Evolutionary conservation across 192 early-diverging fungal genomes (phyloP).

Genomic region (Geosiphon pyriformis): DNA sequence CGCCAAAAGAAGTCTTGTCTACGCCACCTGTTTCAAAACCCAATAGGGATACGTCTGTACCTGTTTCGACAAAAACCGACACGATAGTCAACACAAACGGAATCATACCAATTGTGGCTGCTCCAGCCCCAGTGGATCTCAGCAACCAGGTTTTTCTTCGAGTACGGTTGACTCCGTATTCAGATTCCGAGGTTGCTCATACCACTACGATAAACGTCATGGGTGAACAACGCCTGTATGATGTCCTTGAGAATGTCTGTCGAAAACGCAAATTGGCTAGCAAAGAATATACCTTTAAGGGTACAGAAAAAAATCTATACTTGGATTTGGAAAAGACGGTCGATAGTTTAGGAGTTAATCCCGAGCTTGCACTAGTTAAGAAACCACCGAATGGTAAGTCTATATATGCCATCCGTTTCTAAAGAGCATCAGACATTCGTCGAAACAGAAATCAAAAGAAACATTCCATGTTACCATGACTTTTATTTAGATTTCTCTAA

Average conservation of each 20-base stretch:
- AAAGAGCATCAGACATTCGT: too few relatives aligned
- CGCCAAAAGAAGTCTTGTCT: neutral
- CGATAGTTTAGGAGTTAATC: constrained; percentile 52
- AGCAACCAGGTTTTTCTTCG: constrained; percentile 49
- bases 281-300: constrained; percentile 80
- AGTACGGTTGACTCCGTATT: constrained; percentile 41
- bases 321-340: constrained; percentile 77
- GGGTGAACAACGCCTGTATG: constrained; percentile 64
- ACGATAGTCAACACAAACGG: neutral
- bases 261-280: constrained; percentile 80
- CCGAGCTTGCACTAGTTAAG: constrained; percentile 71
- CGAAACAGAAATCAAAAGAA: too few relatives aligned
- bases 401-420: neutral
- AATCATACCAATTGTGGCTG: neutral
- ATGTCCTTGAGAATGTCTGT: constrained; percentile 82
- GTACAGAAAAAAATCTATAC: constrained; percentile 69
- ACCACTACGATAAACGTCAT: constrained; percentile 83
- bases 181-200: constrained; percentile 71
- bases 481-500: neutral
- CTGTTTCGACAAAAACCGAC: neutral
- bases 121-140: constrained; percentile 16
- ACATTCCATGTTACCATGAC: too few relatives aligned
- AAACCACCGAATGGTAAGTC: constrained; percentile 25
- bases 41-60: neutral
- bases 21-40: neutral